Conservation (phyloP, 495 filamentous ascomycete species). For the Talaromyces adpressus region DNA sequence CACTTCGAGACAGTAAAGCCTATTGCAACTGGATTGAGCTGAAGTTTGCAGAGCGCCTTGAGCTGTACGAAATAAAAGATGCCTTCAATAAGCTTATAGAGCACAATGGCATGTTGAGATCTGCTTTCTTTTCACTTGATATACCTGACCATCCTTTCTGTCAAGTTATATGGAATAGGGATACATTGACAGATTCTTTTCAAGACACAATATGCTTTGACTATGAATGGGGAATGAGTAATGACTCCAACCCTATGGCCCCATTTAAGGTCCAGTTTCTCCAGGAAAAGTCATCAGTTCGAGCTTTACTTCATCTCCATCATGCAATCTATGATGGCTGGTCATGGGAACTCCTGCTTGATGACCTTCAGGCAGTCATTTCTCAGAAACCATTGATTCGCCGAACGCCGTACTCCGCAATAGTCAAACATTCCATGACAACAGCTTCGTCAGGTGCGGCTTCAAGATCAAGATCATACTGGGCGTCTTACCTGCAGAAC, state of each 20-base stretch:
- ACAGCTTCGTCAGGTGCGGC: slow-evolving; percentile 30
- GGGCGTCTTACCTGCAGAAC: slow-evolving; percentile 49
- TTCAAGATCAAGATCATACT: slow-evolving; percentile 52
- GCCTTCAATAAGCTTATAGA: slow-evolving; percentile 42
- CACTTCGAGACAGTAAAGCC: slow-evolving; percentile 38
- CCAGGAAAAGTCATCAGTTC: slow-evolving; percentile 15
- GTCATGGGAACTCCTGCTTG: slow-evolving; percentile 66
- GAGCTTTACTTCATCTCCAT: slow-evolving; percentile 49
- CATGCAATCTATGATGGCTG: slow-evolving; percentile 82
- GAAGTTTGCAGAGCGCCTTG: slow-evolving; percentile 28
- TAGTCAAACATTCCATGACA: slow-evolving; percentile 27
- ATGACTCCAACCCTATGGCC: slow-evolving; percentile 39
- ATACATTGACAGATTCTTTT: slow-evolving; percentile 34
- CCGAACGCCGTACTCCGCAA: slow-evolving; percentile 20
- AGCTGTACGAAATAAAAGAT: slow-evolving; percentile 23
- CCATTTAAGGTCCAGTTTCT: slow-evolving; percentile 52
- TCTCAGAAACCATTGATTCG: slow-evolving; percentile 10
- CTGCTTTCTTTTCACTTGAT: slow-evolving; percentile 54
- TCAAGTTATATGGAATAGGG: slow-evolving; percentile 53
- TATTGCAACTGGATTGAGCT: slow-evolving; percentile 75
- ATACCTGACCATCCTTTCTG: slow-evolving; percentile 41
- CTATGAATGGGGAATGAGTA: slow-evolving; percentile 18
- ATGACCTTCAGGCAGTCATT: slow-evolving; percentile 48
- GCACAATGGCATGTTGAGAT: slow-evolving; percentile 58
- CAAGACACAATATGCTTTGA: slow-evolving; percentile 23